Base-by-base conservation (phyloP, 371 early-diverging fungal species). In the Phascolomyces articulosus region DNA sequence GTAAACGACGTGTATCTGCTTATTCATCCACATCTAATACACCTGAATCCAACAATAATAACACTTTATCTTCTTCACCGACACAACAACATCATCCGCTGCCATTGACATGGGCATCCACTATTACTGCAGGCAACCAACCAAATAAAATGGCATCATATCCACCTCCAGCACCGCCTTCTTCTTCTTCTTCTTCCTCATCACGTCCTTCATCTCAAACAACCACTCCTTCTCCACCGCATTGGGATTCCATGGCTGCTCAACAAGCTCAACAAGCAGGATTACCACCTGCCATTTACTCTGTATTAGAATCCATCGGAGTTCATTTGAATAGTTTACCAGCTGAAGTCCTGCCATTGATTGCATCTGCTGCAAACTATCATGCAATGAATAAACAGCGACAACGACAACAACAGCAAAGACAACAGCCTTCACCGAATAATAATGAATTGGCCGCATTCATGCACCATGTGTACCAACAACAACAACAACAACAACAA, bases 351-450 rank as follows among this genome's bases (percentile, higher is more conserved):
- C 26, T 71, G 2, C 67, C 71, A 26, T 29, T 67, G 38, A 66
- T 71, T 24, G 71, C 67, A 3, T 66, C 71, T 29, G 71, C 71
- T 10, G 67, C 66, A 21, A 63, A 62, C 15, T 71, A 60, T 26
- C 71, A 71, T 51, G 66, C 71, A 8, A 55, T 66, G 26, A 60
- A 59, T 44, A 71, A 64, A 48, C 71, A 63, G 20, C 66, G 60
- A 8, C 64, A 64, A 18, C 62, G 57, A 54, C 65, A 65, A 24
- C 49, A 55, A 16, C 57, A 57, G 26, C 56, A 64, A 41, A 55
- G 40, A 18, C 63, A 47, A 47, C 47, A 47, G 16, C 51, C 23
- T 51, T 1, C 26, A 23, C 51, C 51, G 1, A 51, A 23, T 24
- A 51, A 24, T 23, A 51, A 24, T 24, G 51, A 51, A 51, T 7